These are phyloP conservation scores for Acanthamoeba healyi DNA, from an alignment of 208 protist species.

Conservation along the genomic window DNA sequence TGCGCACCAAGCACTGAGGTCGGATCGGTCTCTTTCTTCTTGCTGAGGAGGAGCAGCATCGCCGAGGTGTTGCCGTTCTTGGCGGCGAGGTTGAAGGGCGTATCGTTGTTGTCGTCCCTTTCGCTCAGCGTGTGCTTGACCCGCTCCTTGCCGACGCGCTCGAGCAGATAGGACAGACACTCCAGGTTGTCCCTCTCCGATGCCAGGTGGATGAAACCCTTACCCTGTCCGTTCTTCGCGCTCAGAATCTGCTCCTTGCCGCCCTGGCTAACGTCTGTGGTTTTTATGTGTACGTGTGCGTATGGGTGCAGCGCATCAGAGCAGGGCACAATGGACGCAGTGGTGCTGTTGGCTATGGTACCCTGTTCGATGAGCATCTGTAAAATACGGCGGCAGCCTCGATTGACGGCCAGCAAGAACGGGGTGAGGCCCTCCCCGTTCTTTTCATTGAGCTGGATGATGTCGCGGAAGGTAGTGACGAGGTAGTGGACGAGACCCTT, in stretches of 20 bases:
- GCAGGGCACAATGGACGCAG: too few relatives aligned
- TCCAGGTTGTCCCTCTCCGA: neutral
- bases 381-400: neutral
- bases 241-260: neutral
- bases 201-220: conserved; percentile 14
- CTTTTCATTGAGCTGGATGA: neutral
- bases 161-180: conserved; percentile 3
- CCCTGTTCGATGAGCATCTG: neutral
- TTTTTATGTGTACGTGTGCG: too few relatives aligned
- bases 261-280: conserved; percentile 6
- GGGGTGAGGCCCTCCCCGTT: conserved; percentile 1
- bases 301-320: too few relatives aligned
- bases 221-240: neutral
- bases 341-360: too few relatives aligned
- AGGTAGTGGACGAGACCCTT: neutral
- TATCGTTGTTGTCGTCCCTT: neutral
- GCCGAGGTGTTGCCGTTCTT: neutral
- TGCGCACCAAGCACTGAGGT: neutral
- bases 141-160: neutral
- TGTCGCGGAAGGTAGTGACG: neutral
- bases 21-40: conserved; percentile 1
- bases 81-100: conserved; percentile 10
- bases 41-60: conserved; percentile 43
- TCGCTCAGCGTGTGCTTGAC: neutral
- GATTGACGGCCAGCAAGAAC: neutral